These are phyloP conservation scores for Cytospora paraplurivora DNA, from an alignment of 2,329 filamentous ascomycete genomes.

Conservation along the genomic window DNA sequence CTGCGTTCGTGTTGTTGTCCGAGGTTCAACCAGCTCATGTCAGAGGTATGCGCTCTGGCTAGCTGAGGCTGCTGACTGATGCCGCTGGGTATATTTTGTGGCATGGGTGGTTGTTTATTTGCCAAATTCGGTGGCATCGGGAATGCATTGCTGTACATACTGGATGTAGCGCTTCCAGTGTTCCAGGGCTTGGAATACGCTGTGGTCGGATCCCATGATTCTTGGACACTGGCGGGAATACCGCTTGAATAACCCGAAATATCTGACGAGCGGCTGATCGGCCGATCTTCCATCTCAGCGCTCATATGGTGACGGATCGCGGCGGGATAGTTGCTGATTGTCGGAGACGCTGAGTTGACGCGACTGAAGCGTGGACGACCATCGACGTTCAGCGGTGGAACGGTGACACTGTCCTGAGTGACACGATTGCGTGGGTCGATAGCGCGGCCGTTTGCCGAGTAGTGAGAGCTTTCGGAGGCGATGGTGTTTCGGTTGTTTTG, in stretches of 20 bases:
- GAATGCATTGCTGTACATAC: slow-evolving; percentile 53
- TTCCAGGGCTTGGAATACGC: slow-evolving; percentile 49
- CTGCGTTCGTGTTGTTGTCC: slow-evolving; percentile 39
- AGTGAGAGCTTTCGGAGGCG: slow-evolving; percentile 60
- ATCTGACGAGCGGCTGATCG: slow-evolving; percentile 51
- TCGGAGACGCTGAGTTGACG: slow-evolving; percentile 70
- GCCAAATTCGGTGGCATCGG: slow-evolving; percentile 43
- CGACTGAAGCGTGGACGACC: slow-evolving; percentile 64
- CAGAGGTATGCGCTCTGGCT: slow-evolving; percentile 53
- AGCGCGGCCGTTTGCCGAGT: slow-evolving; percentile 45
- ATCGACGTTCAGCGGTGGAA: slow-evolving; percentile 67
- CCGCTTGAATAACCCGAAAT: slow-evolving; percentile 63
- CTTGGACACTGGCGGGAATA: slow-evolving; percentile 64
- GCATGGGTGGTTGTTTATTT: slow-evolving; percentile 33
- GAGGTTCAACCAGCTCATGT: slow-evolving; percentile 83
- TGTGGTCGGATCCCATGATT: slow-evolving; percentile 54
- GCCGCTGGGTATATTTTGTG: slow-evolving; percentile 37
- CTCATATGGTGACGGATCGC: slow-evolving; percentile 60
- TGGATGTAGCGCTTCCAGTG: slow-evolving; percentile 53
- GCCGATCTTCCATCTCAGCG: slow-evolving; percentile 60
- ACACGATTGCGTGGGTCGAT: slow-evolving; percentile 42
- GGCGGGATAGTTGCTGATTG: slow-evolving; percentile 61
- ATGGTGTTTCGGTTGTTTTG: slow-evolving; percentile 51
- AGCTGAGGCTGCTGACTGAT: slow-evolving; percentile 55
- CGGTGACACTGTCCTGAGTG: slow-evolving; percentile 68